These are phyloP conservation scores for Termitomyces sp. DNA, from an alignment of 768 basidiomycete genomes.

Conservation along the genomic window DNA sequence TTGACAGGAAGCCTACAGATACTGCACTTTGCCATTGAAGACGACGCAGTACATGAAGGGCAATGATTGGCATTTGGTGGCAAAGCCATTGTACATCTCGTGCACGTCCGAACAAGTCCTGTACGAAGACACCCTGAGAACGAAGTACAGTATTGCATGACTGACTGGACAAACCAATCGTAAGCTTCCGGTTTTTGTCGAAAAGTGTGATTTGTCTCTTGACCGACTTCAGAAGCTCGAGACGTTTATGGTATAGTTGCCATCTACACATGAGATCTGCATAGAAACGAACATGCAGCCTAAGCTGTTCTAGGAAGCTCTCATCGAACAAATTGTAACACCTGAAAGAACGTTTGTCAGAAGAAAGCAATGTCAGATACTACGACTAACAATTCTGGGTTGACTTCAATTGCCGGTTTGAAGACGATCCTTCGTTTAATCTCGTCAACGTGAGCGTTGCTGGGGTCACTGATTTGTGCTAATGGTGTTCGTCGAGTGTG, in stretches of 20 bases:
- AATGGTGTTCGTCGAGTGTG: slow-evolving; percentile 35
- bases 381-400: slow-evolving; percentile 6
- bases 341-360: slow-evolving; percentile 14
- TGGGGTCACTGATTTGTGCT: slow-evolving; percentile 10
- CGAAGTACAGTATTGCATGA: neutral
- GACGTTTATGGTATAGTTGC: slow-evolving; percentile 65
- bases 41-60: slow-evolving; percentile 37
- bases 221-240: slow-evolving; percentile 71
- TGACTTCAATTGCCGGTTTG: slow-evolving; percentile 29
- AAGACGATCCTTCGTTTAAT: slow-evolving; percentile 30
- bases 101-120: slow-evolving; percentile 51
- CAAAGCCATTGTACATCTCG: slow-evolving; percentile 34
- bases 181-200: slow-evolving; percentile 21
- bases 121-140: slow-evolving; percentile 1
- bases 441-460: slow-evolving; percentile 28
- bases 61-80: slow-evolving; percentile 36
- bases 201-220: slow-evolving; percentile 22
- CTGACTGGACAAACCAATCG: slow-evolving; percentile 27
- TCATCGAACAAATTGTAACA: slow-evolving; percentile 28
- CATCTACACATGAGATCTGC: slow-evolving; percentile 75
- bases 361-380: neutral
- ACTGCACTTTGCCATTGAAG: slow-evolving; percentile 52
- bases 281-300: slow-evolving; percentile 62
- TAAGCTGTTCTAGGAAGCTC: slow-evolving; percentile 39
- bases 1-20: slow-evolving; percentile 76